These are phyloP conservation scores for Pseudofabraea citricarpa DNA, from an alignment of 2,329 filamentous ascomycete species.

Conservation along the genomic window DNA sequence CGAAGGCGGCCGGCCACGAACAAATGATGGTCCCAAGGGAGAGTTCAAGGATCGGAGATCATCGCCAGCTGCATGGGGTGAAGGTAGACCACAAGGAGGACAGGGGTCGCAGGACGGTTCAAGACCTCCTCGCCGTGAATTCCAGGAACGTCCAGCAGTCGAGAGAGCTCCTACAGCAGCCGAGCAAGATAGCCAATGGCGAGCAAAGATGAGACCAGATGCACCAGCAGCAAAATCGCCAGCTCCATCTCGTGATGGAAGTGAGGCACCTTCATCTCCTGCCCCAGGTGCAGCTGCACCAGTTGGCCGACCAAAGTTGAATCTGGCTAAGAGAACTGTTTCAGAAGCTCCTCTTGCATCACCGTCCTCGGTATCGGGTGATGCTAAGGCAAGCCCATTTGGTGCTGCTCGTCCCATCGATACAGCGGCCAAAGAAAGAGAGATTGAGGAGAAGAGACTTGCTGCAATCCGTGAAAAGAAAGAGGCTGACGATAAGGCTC, in stretches of 20 bases:
- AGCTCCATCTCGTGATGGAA: constrained; percentile 65
- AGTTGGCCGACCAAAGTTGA: constrained; percentile 71
- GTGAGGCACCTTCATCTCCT: constrained; percentile 70
- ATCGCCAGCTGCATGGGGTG: constrained; percentile 75
- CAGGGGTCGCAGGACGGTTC: constrained; percentile 76
- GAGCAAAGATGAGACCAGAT: constrained; percentile 86
- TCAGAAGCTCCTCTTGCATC: constrained; percentile 57
- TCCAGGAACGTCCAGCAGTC: constrained; percentile 60
- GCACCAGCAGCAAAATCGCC: constrained; percentile 48
- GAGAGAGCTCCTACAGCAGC: constrained; percentile 79
- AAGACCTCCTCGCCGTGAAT: constrained; percentile 73
- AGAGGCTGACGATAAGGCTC: constrained; percentile 53
- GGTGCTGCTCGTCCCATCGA: constrained; percentile 92
- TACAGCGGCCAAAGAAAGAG: constrained; percentile 80
- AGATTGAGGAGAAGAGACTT: constrained; percentile 84
- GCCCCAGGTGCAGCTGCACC: constrained; percentile 51
- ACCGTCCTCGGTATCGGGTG: constrained; percentile 46
- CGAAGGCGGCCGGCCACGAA: constrained; percentile 53
- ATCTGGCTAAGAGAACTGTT: constrained; percentile 87
- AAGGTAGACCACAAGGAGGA: constrained; percentile 45
- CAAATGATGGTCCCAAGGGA: constrained; percentile 54
- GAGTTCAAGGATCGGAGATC: constrained; percentile 58
- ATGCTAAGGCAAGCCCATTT: constrained; percentile 87
- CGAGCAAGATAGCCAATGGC: constrained; percentile 92
- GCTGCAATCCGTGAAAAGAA: constrained; percentile 74